phyloP scores from a whole-genome alignment of 257 asterid genomes.

The Lavandula angustifolia region DNA sequence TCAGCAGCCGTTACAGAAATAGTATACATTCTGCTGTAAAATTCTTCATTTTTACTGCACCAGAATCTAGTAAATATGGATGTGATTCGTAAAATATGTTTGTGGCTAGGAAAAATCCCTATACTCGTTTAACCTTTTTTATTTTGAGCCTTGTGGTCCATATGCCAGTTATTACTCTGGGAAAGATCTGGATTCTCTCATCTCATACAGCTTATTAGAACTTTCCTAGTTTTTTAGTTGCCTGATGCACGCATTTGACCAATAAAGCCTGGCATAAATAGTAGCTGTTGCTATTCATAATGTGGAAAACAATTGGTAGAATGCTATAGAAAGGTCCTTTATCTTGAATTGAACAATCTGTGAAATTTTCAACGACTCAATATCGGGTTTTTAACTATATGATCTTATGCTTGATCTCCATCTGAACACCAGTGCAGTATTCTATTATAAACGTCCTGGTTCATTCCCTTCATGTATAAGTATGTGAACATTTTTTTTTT shows the following conservation, averaged over 20 bases:
- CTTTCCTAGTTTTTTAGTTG: not conserved
- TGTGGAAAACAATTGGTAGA: constrained; percentile 13
- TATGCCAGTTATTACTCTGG: too few relatives aligned
- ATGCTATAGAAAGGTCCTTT: not conserved
- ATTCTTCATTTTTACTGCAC: not conserved
- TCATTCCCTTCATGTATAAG: not conserved
- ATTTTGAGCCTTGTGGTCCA: too few relatives aligned
- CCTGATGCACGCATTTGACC: not conserved
- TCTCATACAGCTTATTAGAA: too few relatives aligned
- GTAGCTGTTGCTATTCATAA: not conserved
- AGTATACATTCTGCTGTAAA: constrained; percentile 46
- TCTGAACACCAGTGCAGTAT: not conserved
- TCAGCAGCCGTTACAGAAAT: constrained; percentile 85
- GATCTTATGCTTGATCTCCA: not conserved
- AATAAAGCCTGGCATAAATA: not conserved
- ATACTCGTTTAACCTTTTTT: too few relatives aligned
- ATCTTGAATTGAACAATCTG: constrained; percentile 6
- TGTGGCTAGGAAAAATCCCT: too few relatives aligned
- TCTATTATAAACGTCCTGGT: not conserved
- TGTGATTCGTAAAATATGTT: not conserved
- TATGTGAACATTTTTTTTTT: not conserved
- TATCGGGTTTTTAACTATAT: not conserved
- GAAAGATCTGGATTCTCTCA: too few relatives aligned
- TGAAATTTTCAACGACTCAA: not conserved
- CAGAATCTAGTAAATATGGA: not conserved